phyloP scores from a whole-genome alignment of 768 basidiomycete species.

The Suillus alpinus region DNA sequence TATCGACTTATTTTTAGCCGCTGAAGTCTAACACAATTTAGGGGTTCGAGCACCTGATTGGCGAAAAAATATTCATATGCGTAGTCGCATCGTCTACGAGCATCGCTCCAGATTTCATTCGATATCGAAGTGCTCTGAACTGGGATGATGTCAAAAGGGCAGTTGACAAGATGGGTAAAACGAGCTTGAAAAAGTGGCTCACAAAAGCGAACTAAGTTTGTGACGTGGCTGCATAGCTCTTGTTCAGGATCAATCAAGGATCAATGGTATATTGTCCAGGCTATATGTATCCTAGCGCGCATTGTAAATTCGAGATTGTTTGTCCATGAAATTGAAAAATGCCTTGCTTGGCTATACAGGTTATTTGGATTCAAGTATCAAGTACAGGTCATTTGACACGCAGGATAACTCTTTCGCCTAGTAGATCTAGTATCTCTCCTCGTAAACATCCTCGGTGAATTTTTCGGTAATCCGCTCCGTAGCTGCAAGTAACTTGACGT shows the following conservation, averaged over 20 bases:
- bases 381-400: not conserved
- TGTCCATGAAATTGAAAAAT: not conserved
- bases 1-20: not conserved
- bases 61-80: constrained; percentile 53
- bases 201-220: constrained; percentile 46
- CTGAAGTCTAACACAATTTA: constrained; percentile 28
- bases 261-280: not conserved
- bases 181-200: constrained; percentile 77
- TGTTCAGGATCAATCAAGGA: not conserved
- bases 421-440: not conserved
- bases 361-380: not conserved
- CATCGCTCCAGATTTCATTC: constrained; percentile 67
- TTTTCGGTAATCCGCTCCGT: not conserved
- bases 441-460: constrained; percentile 3
- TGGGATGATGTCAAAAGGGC: constrained; percentile 65
- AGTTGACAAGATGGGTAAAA: constrained; percentile 63
- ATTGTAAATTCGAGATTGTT: not conserved
- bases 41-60: constrained; percentile 75
- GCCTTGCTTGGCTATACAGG: not conserved
- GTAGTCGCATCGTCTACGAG: constrained; percentile 46
- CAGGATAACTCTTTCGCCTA: not conserved
- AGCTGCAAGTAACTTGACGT: constrained; percentile 1
- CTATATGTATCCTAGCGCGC: not conserved
- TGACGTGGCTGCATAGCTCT: not conserved
- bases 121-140: constrained; percentile 65